Evolutionary conservation across 2,329 filamentous ascomycete genomes (phyloP).

Genomic region (Albophoma yamanashiensis): DNA sequence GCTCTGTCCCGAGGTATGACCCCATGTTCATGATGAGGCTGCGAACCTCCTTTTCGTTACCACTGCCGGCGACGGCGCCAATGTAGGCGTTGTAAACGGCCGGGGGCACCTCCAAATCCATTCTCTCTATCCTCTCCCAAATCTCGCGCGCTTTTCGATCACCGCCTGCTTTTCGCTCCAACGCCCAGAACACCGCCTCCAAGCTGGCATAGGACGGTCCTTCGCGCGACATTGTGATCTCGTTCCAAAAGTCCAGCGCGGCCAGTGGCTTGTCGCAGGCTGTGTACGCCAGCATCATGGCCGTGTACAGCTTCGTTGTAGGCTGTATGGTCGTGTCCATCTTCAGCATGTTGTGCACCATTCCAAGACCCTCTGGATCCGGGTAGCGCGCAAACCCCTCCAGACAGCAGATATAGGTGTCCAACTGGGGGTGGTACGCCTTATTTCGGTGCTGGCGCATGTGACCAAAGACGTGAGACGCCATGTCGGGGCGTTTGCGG

Average conservation of each 20-base stretch:
- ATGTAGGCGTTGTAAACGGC: conserved; percentile 68
- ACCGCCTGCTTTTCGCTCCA: conserved; percentile 51
- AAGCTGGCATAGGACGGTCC: conserved; percentile 77
- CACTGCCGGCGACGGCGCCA: conserved; percentile 64
- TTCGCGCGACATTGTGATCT: conserved; percentile 74
- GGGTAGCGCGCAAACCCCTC: conserved; percentile 56
- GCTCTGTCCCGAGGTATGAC: conserved; percentile 51
- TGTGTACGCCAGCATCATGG: conserved; percentile 77
- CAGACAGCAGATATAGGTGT: conserved; percentile 71
- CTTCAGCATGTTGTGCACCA: conserved; percentile 88
- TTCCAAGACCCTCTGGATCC: conserved; percentile 51
- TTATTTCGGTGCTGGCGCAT: conserved; percentile 71
- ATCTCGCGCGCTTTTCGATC: conserved; percentile 53
- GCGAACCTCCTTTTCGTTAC: conserved; percentile 57
- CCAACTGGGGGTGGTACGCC: conserved; percentile 53
- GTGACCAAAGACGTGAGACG: conserved; percentile 76
- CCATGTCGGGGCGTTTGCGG: conserved; percentile 72
- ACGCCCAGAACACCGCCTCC: conserved; percentile 69
- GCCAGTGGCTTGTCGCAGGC: conserved; percentile 53
- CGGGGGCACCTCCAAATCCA: conserved; percentile 70
- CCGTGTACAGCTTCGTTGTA: conserved; percentile 68
- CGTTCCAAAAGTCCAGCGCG: conserved; percentile 71
- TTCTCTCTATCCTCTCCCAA: conserved; percentile 58
- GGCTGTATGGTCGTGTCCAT: conserved; percentile 74
- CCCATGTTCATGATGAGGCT: conserved; percentile 57